phyloP scores from a whole-genome alignment of 106 monocot species.

The Allium fistulosum region DNA sequence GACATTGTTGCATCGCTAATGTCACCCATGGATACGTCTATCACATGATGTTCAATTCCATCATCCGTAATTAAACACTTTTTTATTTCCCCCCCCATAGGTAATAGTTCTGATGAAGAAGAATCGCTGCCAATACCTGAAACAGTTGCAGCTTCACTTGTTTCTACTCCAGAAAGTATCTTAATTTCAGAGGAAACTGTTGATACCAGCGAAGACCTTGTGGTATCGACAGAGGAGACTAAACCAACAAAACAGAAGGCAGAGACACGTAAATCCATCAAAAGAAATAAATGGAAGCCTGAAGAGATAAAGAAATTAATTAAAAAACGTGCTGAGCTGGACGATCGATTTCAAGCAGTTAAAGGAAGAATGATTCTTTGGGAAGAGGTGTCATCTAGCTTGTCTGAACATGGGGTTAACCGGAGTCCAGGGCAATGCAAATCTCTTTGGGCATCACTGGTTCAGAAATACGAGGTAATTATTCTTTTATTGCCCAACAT shows the following conservation, averaged over 20 bases:
- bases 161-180: constrained; percentile 12
- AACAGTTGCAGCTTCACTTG: constrained; percentile 16
- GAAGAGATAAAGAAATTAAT: constrained; percentile 85
- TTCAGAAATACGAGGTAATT: constrained; percentile 93
- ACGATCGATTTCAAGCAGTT: constrained; percentile 56
- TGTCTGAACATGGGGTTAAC: constrained; percentile 48
- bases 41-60: neutral
- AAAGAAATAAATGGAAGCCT: constrained; percentile 83
- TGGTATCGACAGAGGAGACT: constrained; percentile 8
- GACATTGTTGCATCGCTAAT: too few species aligned
- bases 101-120: constrained; percentile 20
- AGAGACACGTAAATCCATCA: constrained; percentile 19
- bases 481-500: neutral
- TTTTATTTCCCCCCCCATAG: constrained; percentile 10
- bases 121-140: neutral
- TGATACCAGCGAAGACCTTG: constrained; percentile 5
- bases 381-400: constrained; percentile 66
- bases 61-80: neutral
- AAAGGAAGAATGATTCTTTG: constrained; percentile 95
- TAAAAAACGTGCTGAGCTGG: constrained; percentile 61
- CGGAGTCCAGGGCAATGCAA: constrained; percentile 90
- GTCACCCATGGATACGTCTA: too few species aligned
- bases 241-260: constrained; percentile 14
- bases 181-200: constrained; percentile 13
- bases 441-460: constrained; percentile 92